Evolutionary conservation across 139 green algal genomes (phyloP).

Genomic region (Chara braunii): DNA sequence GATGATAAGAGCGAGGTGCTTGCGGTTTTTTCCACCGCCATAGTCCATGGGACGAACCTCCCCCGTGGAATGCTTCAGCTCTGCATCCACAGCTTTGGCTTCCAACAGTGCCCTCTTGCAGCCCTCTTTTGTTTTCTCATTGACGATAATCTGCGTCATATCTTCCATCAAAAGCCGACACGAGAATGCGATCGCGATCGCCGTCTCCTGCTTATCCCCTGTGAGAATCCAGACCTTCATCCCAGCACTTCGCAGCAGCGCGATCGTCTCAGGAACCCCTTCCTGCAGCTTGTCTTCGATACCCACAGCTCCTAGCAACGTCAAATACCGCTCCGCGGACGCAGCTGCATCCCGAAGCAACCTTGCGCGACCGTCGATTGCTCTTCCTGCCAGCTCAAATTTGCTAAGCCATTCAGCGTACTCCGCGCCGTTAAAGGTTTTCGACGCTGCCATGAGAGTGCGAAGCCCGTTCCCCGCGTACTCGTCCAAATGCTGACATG

Average conservation of each 20-base stretch:
- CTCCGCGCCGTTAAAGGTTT: conserved; percentile 7
- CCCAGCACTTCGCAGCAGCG: conserved; percentile 67
- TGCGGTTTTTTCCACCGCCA: not conserved
- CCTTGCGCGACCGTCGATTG: conserved; percentile 50
- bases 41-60: not conserved
- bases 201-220: conserved; percentile 89
- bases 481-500: conserved; percentile 60
- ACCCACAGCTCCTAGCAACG: conserved; percentile 81
- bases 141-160: conserved; percentile 34
- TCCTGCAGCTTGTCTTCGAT: conserved; percentile 94
- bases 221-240: conserved; percentile 86
- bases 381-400: conserved; percentile 29
- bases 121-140: conserved; percentile 6
- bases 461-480: conserved; percentile 71
- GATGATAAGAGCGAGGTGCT: conserved; percentile 28
- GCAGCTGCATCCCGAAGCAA: conserved; percentile 46
- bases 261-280: conserved; percentile 86
- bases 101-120: not conserved
- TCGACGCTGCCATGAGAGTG: conserved; percentile 58
- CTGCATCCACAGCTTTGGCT: not conserved
- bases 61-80: not conserved
- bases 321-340: conserved; percentile 44
- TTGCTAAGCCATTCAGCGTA: conserved; percentile 35
- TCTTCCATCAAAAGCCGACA: conserved; percentile 43
- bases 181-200: conserved; percentile 74